phyloP scores from a whole-genome alignment of 257 asterid species.

The Salvia rosmarinus region DNA sequence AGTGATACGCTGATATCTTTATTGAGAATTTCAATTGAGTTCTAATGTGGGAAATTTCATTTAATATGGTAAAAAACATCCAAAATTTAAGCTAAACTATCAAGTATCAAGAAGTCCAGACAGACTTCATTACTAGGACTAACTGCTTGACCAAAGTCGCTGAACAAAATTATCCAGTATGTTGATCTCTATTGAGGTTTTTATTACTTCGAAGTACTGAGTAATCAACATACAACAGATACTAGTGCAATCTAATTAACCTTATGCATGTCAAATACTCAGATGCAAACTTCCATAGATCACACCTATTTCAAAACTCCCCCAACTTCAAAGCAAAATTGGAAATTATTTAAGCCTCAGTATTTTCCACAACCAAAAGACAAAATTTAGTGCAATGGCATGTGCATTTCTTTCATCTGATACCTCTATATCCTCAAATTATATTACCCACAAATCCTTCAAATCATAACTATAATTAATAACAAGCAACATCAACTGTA shows the following conservation, averaged over 20 bases:
- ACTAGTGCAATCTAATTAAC: not conserved
- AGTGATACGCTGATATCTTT: not conserved
- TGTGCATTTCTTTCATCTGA: constrained; percentile 2
- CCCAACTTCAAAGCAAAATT: not conserved
- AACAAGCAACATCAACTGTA: not conserved
- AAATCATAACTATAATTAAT: not conserved
- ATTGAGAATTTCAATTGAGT: not conserved
- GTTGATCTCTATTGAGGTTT: not conserved
- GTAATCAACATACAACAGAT: not conserved
- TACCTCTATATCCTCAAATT: not conserved
- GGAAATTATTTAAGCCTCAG: not conserved
- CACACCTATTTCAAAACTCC: not conserved
- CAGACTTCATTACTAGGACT: not conserved
- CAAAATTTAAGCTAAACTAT: not conserved
- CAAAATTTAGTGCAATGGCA: not conserved
- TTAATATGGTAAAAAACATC: not conserved
- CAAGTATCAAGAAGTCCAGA: not conserved
- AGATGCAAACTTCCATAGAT: not conserved
- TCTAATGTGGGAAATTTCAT: not conserved
- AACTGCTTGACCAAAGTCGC: not conserved
- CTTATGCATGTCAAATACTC: not conserved
- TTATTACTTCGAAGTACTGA: not conserved
- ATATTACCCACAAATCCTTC: not conserved
- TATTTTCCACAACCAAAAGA: not conserved
- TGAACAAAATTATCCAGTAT: not conserved